Percentiles rank a stretch among this genome's conserved stretches.
Conservation (phyloP, 768 basidiomycete genomes). For the Tricholomella constricta region DNA sequence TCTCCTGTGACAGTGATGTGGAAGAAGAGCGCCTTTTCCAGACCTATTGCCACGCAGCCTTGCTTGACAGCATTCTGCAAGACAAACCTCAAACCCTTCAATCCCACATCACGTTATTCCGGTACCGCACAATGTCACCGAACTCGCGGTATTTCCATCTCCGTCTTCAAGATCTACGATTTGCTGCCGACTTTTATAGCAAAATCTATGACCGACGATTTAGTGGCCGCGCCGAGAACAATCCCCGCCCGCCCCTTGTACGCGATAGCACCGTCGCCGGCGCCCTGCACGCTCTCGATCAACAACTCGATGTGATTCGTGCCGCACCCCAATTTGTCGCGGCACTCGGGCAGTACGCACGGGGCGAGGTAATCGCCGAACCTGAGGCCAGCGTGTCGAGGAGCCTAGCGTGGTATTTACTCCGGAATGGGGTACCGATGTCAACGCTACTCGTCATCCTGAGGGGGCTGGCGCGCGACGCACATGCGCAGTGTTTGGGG, state of each 20-base stretch:
- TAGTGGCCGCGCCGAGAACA: constrained; percentile 69
- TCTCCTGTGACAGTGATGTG: constrained; percentile 65
- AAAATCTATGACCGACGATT: constrained; percentile 75
- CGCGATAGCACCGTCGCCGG: constrained; percentile 73
- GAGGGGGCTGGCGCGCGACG: constrained; percentile 61
- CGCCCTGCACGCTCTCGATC: constrained; percentile 62
- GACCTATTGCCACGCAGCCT: constrained; percentile 70
- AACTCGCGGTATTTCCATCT: constrained; percentile 64
- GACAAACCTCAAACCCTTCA: constrained; percentile 84
- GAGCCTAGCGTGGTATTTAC: constrained; percentile 69
- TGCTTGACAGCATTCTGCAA: constrained; percentile 88
- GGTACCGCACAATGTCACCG: constrained; percentile 62
- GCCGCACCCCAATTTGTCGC: constrained; percentile 39
- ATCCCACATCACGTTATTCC: constrained; percentile 72
- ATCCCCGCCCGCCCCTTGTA: constrained; percentile 65
- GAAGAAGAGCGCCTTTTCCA: constrained; percentile 63
- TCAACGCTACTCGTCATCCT: constrained; percentile 67
- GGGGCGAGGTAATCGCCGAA: constrained; percentile 46
- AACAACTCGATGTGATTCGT: constrained; percentile 51
- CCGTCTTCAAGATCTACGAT: constrained; percentile 71
- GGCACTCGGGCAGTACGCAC: constrained; percentile 55
- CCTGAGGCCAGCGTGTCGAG: constrained; percentile 34
- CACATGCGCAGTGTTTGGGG: constrained; percentile 56
- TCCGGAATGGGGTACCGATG: constrained; percentile 69
- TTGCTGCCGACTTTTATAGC: constrained; percentile 75